phyloP scores from a whole-genome alignment of 306 rosid species.

The Malus sieversii region DNA sequence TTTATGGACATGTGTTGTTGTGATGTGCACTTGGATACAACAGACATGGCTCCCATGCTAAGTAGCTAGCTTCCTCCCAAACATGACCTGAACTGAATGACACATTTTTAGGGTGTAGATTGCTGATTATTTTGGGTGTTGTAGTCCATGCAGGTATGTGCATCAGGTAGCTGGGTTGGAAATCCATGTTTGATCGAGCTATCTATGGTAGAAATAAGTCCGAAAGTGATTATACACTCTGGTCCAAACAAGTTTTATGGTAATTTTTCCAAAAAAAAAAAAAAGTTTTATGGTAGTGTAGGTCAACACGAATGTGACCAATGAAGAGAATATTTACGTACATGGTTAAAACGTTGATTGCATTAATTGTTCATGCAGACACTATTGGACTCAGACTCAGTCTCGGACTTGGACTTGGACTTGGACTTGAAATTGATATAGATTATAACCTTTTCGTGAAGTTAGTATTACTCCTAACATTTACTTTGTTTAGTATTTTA shows the following conservation, averaged over 20 bases:
- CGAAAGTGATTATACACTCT: neutral
- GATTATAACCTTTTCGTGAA: neutral
- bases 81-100: neutral
- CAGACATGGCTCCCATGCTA: neutral
- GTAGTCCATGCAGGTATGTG: neutral
- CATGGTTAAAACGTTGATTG: neutral
- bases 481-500: neutral
- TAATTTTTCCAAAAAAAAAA: neutral
- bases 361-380: neutral
- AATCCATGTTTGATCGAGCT: neutral
- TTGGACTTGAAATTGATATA: neutral
- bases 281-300: neutral
- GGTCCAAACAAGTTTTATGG: neutral
- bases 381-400: neutral
- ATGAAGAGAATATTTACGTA: neutral
- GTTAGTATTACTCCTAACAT: slow-evolving; percentile 1
- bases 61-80: neutral
- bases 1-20: neutral
- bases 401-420: neutral
- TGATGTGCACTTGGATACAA: neutral
- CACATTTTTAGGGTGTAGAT: neutral
- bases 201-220: neutral
- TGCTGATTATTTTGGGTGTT: neutral
- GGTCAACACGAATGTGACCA: neutral
- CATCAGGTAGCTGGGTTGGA: neutral